Conservation (phyloP, 2,329 filamentous ascomycete species). For the Fusarium nematophilum region DNA sequence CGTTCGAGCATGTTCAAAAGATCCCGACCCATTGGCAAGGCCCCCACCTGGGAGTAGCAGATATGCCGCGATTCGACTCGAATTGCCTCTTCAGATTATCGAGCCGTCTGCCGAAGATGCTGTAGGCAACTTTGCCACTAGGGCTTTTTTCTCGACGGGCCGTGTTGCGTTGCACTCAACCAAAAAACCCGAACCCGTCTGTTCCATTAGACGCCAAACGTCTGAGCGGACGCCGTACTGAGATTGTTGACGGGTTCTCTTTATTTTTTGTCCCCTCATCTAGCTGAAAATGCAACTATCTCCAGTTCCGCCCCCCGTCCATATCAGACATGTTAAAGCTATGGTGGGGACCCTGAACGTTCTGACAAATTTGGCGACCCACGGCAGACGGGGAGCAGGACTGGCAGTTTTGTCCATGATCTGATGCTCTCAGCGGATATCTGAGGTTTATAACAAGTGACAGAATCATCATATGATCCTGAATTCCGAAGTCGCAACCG, state of each 20-base stretch:
- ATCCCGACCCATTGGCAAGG: too few relatives aligned
- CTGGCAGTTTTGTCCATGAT: conserved; percentile 21
- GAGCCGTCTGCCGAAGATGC: too few relatives aligned
- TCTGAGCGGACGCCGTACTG: background rate
- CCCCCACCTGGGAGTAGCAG: too few relatives aligned
- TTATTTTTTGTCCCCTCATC: too few relatives aligned
- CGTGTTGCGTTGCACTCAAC: conserved; percentile 17
- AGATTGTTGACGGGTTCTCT: background rate
- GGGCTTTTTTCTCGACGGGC: background rate
- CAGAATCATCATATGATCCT: conserved; percentile 18
- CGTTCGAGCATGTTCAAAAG: too few relatives aligned
- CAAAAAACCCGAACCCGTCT: too few relatives aligned
- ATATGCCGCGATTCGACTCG: too few relatives aligned
- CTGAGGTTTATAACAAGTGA: conserved; percentile 24
- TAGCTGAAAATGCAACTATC: conserved; percentile 28
- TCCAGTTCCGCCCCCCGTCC: conserved; percentile 25
- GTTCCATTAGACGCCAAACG: conserved; percentile 16
- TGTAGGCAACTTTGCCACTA: conserved; percentile 32
- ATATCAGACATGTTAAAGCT: conserved; percentile 19
- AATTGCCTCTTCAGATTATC: conserved; percentile 5
- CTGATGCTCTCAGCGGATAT: conserved; percentile 16
- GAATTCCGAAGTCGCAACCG: conserved; percentile 3
- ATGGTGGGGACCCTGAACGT: conserved; percentile 3
- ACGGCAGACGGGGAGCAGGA: conserved; percentile 13
- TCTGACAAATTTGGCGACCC: conserved; percentile 17